These are phyloP conservation scores for Aspergillus calidoustus DNA, from an alignment of 2,329 filamentous ascomycete species.

Conservation along the genomic window DNA sequence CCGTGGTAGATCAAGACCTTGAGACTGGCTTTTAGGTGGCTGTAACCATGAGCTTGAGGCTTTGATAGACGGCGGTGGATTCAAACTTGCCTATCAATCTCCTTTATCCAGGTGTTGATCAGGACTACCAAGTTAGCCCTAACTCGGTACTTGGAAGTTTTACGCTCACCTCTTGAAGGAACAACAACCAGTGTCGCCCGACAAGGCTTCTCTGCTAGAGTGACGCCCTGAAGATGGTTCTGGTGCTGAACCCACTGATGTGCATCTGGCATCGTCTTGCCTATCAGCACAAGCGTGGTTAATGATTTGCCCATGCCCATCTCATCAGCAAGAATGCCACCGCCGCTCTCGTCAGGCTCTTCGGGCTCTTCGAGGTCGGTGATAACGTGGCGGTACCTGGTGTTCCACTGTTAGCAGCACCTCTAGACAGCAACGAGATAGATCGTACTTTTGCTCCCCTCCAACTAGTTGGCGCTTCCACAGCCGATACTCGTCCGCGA, in stretches of 20 bases:
- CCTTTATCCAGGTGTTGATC: slow-evolving; percentile 2
- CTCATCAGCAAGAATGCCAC: slow-evolving; percentile 63
- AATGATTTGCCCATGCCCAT: slow-evolving; percentile 66
- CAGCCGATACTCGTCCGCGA: slow-evolving; percentile 2
- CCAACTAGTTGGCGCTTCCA: neutral
- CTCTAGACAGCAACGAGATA: neutral
- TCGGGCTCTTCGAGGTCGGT: neutral
- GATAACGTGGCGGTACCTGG: slow-evolving; percentile 11
- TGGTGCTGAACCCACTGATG: slow-evolving; percentile 15
- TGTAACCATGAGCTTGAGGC: neutral
- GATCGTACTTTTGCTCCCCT: neutral
- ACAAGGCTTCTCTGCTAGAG: slow-evolving; percentile 1
- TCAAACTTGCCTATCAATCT: neutral
- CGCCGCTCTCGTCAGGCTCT: slow-evolving; percentile 26
- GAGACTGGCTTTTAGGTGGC: neutral
- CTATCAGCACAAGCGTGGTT: slow-evolving; percentile 54
- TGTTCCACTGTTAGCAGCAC: neutral
- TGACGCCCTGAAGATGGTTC: neutral
- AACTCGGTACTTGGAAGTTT: neutral
- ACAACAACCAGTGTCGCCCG: slow-evolving; percentile 30
- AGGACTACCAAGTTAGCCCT: neutral
- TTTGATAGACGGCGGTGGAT: fast-evolving
- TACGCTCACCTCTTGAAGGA: slow-evolving; percentile 6
- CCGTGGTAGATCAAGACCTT: slow-evolving; percentile 1
- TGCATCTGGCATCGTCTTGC: slow-evolving; percentile 46